Conservation (phyloP, 2,329 filamentous ascomycete species). For the Elsinoe perseae region DNA sequence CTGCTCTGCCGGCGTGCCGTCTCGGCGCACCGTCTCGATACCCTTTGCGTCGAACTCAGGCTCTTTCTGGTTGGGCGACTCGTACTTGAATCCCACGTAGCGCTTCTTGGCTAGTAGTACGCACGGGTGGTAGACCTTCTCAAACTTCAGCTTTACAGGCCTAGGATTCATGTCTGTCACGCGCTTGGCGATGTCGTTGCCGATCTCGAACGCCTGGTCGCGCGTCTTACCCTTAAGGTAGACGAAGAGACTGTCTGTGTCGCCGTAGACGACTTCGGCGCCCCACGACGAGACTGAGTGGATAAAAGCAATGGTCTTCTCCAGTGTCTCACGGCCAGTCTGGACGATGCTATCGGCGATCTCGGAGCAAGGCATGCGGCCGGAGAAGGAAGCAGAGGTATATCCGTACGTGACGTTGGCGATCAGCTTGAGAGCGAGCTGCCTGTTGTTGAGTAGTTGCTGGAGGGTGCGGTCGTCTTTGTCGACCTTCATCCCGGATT, state of each 20-base stretch:
- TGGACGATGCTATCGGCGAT: conserved; percentile 98
- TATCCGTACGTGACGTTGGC: conserved; percentile 99
- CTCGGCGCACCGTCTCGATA: conserved; percentile 91
- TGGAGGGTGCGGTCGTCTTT: conserved; percentile 82
- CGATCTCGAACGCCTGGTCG: conserved; percentile 85
- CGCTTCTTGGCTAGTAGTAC: conserved; percentile 92
- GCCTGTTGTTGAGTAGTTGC: conserved; percentile 82
- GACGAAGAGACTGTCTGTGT: conserved; percentile 92
- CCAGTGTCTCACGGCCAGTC: conserved; percentile 86
- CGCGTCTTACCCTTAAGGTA: conserved; percentile 79
- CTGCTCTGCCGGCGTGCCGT: conserved; percentile 90
- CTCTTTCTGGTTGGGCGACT: conserved; percentile 62
- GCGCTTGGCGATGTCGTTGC: conserved; percentile 79
- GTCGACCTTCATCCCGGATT: conserved; percentile 90
- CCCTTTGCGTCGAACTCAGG: conserved; percentile 97
- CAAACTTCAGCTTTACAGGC: conserved; percentile 92
- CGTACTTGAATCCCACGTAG: conserved; percentile 97
- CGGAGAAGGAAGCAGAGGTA: conserved; percentile 92
- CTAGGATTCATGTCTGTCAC: conserved; percentile 85
- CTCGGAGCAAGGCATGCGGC: conserved; percentile 94
- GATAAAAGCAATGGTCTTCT: conserved; percentile 86
- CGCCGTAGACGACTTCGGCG: conserved; percentile 94
- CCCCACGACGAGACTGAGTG: conserved; percentile 82
- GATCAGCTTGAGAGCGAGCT: conserved; percentile 87
- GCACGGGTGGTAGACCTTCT: conserved; percentile 96